Evolutionary conservation across 2,329 filamentous ascomycete species (phyloP).

Genomic region (Trichophyton verrucosum): DNA sequence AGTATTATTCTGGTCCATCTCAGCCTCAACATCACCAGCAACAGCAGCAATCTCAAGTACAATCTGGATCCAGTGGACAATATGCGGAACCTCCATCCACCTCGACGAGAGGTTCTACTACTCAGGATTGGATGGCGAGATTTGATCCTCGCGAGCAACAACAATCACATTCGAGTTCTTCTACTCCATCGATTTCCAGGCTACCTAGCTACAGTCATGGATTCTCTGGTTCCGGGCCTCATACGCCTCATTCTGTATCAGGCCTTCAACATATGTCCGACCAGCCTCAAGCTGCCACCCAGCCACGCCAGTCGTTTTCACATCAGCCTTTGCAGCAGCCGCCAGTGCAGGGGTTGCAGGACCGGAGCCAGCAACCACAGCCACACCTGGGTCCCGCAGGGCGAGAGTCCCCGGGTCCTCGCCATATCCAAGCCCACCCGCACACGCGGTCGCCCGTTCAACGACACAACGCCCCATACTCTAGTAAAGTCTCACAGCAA

Average conservation of each 20-base stretch:
- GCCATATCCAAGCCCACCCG: slow-evolving; percentile 9
- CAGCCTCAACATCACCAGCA: slow-evolving; percentile 7
- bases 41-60: slow-evolving; percentile 17
- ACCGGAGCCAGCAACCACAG: slow-evolving; percentile 12
- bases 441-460: slow-evolving; percentile 7
- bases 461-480: slow-evolving; percentile 7
- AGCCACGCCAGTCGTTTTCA: slow-evolving; percentile 5
- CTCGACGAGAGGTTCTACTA: slow-evolving; percentile 14
- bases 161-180: slow-evolving; percentile 8
- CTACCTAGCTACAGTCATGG: slow-evolving; percentile 5
- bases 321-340: slow-evolving; percentile 9
- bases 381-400: slow-evolving; percentile 2
- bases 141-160: slow-evolving; percentile 30
- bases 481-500: slow-evolving; percentile 6
- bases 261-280: slow-evolving; percentile 6
- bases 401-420: slow-evolving; percentile 8
- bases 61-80: slow-evolving; percentile 5
- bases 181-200: slow-evolving; percentile 2
- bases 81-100: slow-evolving; percentile 5
- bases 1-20: slow-evolving; percentile 16
- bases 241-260: slow-evolving; percentile 1
- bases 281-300: slow-evolving; percentile 3
- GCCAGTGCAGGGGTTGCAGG: slow-evolving; percentile 16
- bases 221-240: slow-evolving; percentile 5
- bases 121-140: slow-evolving; percentile 31